Percentiles rank a stretch among this genome's conserved stretches.
Evolutionary conservation across 78 protist species (phyloP).

Genomic region (Dictyostelium capitatum): DNA sequence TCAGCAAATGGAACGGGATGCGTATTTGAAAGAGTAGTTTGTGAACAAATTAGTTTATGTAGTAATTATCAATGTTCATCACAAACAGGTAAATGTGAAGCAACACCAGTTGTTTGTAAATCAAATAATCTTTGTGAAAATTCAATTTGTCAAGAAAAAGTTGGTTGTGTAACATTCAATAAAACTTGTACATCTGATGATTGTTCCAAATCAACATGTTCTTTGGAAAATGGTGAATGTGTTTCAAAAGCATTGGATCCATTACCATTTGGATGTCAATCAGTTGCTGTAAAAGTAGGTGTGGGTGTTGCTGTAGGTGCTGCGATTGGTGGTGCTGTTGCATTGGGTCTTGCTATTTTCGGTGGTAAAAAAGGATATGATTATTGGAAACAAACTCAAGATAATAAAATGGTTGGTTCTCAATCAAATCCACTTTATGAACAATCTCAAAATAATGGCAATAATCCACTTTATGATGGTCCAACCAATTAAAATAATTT

Average conservation of each 20-base stretch:
- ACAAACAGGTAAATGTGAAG: conserved; percentile 3
- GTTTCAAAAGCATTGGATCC: conserved; percentile 20
- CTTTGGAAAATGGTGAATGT: conserved; percentile 39
- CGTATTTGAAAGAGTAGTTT: background rate
- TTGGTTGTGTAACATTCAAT: conserved; percentile 42
- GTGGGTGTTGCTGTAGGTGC: conserved; percentile 38
- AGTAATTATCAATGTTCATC: background rate
- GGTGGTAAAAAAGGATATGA: conserved; percentile 74
- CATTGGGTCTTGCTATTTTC: conserved; percentile 43
- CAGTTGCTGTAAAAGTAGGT: conserved; percentile 49
- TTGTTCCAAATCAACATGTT: conserved; percentile 22
- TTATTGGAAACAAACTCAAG: conserved; percentile 8
- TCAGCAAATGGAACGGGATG: conserved; percentile 10
- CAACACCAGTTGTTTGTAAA: background rate
- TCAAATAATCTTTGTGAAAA: background rate
- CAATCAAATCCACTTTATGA: conserved; percentile 52
- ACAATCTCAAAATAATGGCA: background rate
- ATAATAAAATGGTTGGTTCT: background rate
- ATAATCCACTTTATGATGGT: conserved; percentile 35
- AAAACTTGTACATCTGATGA: conserved; percentile 30
- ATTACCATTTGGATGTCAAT: conserved; percentile 62
- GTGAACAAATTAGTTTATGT: conserved; percentile 5
- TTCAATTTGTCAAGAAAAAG: conserved; percentile 13
- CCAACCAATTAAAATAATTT: background rate
- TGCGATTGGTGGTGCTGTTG: conserved; percentile 64